Percentiles rank a stretch among this genome's conserved stretches.
Conservation (phyloP, 768 basidiomycete genomes). For the Pleurotus platypus region DNA sequence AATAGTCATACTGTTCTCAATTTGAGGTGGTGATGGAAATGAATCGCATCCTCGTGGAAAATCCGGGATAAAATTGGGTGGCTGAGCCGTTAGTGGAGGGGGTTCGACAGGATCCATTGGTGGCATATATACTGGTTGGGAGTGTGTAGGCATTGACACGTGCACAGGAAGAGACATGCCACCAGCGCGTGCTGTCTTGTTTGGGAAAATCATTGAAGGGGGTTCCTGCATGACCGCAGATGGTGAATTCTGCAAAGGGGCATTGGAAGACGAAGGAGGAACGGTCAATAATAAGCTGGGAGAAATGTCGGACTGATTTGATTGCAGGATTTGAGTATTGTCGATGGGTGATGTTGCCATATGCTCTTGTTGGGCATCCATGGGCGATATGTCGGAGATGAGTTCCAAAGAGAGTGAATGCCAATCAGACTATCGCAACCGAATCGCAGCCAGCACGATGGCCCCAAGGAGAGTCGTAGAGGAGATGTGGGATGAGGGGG, state of each 20-base stretch:
- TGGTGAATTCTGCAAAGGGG: constrained; percentile 26
- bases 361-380: constrained; percentile 28
- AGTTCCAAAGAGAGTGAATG: neutral
- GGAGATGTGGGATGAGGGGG: neutral
- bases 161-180: constrained; percentile 29
- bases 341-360: constrained; percentile 30
- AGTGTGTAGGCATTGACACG: constrained; percentile 33
- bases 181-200: constrained; percentile 22
- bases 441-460: constrained; percentile 9
- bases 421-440: constrained; percentile 3
- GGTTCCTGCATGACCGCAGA: constrained; percentile 18
- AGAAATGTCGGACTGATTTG: constrained; percentile 21
- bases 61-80: constrained; percentile 39
- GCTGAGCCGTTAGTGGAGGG: constrained; percentile 20
- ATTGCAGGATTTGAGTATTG: constrained; percentile 26
- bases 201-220: constrained; percentile 21
- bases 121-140: constrained; percentile 30
- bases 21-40: constrained; percentile 25
- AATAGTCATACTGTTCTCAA: constrained; percentile 32
- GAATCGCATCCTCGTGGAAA: constrained; percentile 28
- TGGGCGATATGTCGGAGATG: constrained; percentile 13
- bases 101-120: constrained; percentile 29
- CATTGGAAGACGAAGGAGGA: constrained; percentile 16
- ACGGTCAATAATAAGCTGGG: constrained; percentile 18
- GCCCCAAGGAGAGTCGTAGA: neutral